Base-by-base conservation (phyloP, 495 filamentous ascomycete species). In the Lasiosphaeria miniovina region DNA sequence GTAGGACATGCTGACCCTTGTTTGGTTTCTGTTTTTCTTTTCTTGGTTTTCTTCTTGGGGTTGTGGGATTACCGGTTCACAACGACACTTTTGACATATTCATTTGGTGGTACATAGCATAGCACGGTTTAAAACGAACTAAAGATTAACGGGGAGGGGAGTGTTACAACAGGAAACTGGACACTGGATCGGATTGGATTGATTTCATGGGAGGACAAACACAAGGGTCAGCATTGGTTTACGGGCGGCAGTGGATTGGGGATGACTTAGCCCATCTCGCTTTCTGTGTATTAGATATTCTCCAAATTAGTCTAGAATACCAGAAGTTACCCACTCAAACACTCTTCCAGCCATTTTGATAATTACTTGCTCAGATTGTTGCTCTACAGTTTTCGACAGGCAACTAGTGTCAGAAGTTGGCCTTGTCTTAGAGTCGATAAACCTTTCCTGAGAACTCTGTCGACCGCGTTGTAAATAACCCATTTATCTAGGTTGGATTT, bases 261-360 rank as follows among this genome's bases (percentile, higher is more conserved):
- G 58, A 58, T 49, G 51, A 38, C 54, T 55, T 55, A 46, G 55
- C 40, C 60, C 73, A 78, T 75, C 78, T 78, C 77, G 78, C 77
- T 81, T 76, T 81, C 76, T 81, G 77, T 69, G 78, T 81, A 81
- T 77, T 73, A 77, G 72, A 75, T 77, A 74, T 60, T 71, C 67
- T 71, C 63, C 64, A 66, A 54, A 67, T 58, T 66, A 69, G 61
- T 76, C 65, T 67, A 68, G 52, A 79, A 81, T 81, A 81, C 78
- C 78, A 81, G 78, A 81, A 75, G 77, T 81, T 79, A 80, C 78
- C 78, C 77, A 78, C 78, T 77, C 73, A 75, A 68, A 62, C 32
- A 7, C 14, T 15, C 17, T 59, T 34, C 45, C 36, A 24, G 24
- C 24, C 24, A 24, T 24, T 24, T 24, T 24, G 24, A 24, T 2